Conservation (phyloP, 2,329 filamentous ascomycete genomes). For the Sporothrix curviconia region DNA sequence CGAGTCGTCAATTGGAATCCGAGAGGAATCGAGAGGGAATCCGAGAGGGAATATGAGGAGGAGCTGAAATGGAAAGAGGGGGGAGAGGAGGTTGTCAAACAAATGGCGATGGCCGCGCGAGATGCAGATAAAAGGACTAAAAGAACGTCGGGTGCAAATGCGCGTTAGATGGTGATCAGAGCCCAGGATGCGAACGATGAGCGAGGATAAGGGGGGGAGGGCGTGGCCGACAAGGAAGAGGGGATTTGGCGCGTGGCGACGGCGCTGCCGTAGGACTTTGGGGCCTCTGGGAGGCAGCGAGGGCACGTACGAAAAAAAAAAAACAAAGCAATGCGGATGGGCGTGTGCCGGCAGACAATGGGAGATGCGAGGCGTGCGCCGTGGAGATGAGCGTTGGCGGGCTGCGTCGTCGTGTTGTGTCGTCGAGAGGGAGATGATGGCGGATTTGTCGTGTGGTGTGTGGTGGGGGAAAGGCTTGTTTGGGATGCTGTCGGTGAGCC, state of each 20-base stretch:
- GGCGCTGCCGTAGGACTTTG: constrained; percentile 8
- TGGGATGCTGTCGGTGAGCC: constrained; percentile 8
- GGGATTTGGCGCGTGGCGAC: neutral
- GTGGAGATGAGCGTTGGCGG: constrained; percentile 1
- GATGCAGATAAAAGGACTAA: no score
- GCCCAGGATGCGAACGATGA: neutral
- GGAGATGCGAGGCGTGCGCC: neutral
- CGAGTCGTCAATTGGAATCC: neutral
- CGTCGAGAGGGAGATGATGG: constrained; percentile 1
- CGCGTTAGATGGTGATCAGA: neutral
- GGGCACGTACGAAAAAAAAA: neutral
- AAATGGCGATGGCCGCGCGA: no score
- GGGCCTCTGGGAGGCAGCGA: no score
- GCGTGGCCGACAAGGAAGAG: neutral
- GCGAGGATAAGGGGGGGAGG: neutral
- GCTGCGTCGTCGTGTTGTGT: constrained; percentile 1
- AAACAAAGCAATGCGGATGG: neutral
- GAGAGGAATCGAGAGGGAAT: neutral
- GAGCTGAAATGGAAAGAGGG: neutral
- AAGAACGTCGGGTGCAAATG: neutral
- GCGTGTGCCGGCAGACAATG: neutral
- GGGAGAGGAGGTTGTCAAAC: no score
- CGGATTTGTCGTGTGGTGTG: neutral
- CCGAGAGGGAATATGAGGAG: neutral
- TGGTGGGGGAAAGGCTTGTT: neutral